These are phyloP conservation scores for Erythrophleum fordii DNA, from an alignment of 306 rosid genomes.

Conservation along the genomic window DNA sequence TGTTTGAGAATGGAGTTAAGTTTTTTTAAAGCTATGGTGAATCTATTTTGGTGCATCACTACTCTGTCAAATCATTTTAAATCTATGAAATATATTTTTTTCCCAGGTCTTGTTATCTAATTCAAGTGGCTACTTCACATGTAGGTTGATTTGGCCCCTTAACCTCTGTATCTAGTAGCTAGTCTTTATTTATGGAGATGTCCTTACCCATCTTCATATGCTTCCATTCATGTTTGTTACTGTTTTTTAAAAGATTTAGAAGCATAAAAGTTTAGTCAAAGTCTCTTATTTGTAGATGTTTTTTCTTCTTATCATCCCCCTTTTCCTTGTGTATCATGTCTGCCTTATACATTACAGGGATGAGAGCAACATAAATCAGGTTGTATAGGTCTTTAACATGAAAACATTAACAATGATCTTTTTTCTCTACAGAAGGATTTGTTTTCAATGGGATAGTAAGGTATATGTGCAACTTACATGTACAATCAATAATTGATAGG, in stretches of 20 bases:
- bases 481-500: background rate
- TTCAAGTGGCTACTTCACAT: background rate
- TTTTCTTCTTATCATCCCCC: background rate
- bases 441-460: background rate
- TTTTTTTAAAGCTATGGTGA: background rate
- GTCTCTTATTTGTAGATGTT: background rate
- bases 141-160: background rate
- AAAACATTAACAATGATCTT: background rate
- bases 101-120: background rate
- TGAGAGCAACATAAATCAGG: background rate
- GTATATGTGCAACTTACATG: background rate
- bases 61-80: background rate
- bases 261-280: background rate
- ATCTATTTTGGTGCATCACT: background rate
- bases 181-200: background rate
- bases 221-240: background rate
- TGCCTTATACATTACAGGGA: background rate
- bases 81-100: background rate
- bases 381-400: background rate
- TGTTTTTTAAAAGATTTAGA: background rate
- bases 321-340: background rate
- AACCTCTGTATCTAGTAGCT: background rate
- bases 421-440: background rate
- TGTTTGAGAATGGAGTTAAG: background rate
- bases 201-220: background rate